Percentiles rank a stretch among this genome's conserved stretches.
Evolutionary conservation across 306 rosid genomes (phyloP).

Genomic region (Trichosanthes truncata): DNA sequence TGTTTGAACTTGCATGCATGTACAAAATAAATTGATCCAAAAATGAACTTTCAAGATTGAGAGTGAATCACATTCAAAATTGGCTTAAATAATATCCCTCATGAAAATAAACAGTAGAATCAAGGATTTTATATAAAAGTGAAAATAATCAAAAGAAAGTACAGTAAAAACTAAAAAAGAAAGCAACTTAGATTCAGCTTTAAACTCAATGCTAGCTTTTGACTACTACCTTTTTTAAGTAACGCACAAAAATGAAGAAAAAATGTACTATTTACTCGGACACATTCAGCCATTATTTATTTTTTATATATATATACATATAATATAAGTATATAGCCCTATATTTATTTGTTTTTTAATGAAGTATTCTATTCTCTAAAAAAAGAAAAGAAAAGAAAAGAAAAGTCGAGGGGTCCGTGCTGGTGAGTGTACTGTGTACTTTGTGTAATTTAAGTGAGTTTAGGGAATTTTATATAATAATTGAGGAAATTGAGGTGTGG

Average conservation of each 20-base stretch:
- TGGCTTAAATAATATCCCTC: not conserved
- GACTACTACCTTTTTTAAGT: not conserved
- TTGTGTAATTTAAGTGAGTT: not conserved
- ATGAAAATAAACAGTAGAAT: not conserved
- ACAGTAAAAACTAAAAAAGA: not conserved
- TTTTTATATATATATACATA: too few relatives aligned
- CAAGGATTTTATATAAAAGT: not conserved
- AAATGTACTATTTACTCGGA: not conserved
- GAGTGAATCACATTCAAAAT: not conserved
- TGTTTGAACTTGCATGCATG: not conserved
- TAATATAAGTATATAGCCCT: too few relatives aligned
- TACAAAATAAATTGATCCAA: too few relatives aligned
- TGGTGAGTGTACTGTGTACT: not conserved
- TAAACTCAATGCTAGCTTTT: slow-evolving; percentile 7
- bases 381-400: not conserved
- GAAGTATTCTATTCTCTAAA: too few relatives aligned
- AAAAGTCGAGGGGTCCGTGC: not conserved
- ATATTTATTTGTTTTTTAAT: not conserved
- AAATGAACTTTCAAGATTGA: too few relatives aligned
- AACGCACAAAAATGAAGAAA: not conserved
- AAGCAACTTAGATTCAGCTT: slow-evolving; percentile 3
- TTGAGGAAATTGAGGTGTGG: not conserved
- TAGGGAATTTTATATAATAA: not conserved
- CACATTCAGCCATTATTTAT: not conserved
- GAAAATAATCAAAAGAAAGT: not conserved